Conservation (phyloP, 371 early-diverging fungal genomes). For the Entomophthora muscae region DNA sequence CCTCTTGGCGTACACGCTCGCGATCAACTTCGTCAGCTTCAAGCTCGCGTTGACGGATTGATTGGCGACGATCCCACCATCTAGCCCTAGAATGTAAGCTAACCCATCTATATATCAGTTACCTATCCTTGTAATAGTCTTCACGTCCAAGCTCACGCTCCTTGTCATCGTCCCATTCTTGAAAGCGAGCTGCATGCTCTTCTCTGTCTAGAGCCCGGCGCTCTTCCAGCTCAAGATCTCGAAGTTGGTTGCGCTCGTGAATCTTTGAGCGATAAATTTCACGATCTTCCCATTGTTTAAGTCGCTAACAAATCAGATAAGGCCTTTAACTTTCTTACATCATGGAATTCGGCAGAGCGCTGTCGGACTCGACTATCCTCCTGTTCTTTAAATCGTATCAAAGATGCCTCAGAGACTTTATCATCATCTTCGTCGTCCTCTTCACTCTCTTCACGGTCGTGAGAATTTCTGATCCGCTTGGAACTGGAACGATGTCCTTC, state of each 20-base stretch:
- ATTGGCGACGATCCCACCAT: conserved; percentile 48
- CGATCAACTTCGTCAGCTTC: conserved; percentile 18
- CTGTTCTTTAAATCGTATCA: conserved; percentile 9
- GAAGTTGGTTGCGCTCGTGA: conserved; percentile 26
- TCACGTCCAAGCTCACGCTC: conserved; percentile 40
- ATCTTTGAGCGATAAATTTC: conserved; percentile 30
- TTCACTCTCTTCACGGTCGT: conserved; percentile 10
- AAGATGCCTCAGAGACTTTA: neutral
- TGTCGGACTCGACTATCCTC: conserved; percentile 10
- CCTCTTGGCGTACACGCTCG: conserved; percentile 13
- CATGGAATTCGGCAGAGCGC: neutral
- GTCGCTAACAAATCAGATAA: conserved; percentile 19
- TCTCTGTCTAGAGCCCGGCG: conserved; percentile 25
- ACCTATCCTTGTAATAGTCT: conserved; percentile 51
- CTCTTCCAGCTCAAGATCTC: conserved; percentile 28
- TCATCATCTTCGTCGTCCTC: neutral
- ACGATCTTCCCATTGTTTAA: conserved; percentile 40
- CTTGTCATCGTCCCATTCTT: conserved; percentile 56
- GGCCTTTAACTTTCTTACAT: neutral
- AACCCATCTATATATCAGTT: conserved; percentile 5
- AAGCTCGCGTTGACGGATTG: conserved; percentile 37
- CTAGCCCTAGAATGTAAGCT: conserved; percentile 22
- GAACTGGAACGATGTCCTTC: neutral
- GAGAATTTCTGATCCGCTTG: conserved; percentile 3
- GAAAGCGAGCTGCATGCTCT: conserved; percentile 26